Percentiles rank a stretch among this genome's conserved stretches.
Evolutionary conservation across 2,329 filamentous ascomycete species (phyloP).

Genomic region (Epichloe coenophiala): DNA sequence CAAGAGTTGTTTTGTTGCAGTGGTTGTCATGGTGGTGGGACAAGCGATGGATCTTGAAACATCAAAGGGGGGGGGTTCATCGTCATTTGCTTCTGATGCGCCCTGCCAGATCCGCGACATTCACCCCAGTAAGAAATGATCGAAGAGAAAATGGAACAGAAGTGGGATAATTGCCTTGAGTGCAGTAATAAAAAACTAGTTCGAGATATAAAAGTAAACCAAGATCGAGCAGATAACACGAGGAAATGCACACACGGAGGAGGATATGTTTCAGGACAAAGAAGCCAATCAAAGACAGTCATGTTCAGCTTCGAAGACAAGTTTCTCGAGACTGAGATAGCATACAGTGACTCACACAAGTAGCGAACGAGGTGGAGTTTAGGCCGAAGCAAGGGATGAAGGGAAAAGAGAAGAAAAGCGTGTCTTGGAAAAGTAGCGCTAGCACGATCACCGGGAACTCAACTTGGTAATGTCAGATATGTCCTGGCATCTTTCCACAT

Average conservation of each 20-base stretch:
- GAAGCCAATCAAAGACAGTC: too few relatives aligned
- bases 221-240: too few relatives aligned
- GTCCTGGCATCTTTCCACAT: neutral
- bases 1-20: neutral
- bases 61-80: neutral
- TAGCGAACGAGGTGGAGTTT: neutral
- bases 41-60: constrained; percentile 7
- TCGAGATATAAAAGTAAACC: too few relatives aligned
- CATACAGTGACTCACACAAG: neutral
- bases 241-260: too few relatives aligned
- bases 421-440: neutral
- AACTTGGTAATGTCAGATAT: too few relatives aligned
- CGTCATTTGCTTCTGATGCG: neutral
- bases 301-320: too few relatives aligned
- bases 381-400: neutral
- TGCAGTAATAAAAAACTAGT: too few relatives aligned
- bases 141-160: neutral
- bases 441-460: too few relatives aligned
- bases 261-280: too few relatives aligned
- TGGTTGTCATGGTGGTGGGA: neutral
- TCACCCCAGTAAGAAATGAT: neutral
- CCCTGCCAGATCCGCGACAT: neutral
- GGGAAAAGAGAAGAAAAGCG: neutral
- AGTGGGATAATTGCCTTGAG: too few relatives aligned
- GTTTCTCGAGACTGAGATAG: too few relatives aligned